phyloP scores from a whole-genome alignment of 164 flowering plant genomes.

The Macadamia tetraphylla region DNA sequence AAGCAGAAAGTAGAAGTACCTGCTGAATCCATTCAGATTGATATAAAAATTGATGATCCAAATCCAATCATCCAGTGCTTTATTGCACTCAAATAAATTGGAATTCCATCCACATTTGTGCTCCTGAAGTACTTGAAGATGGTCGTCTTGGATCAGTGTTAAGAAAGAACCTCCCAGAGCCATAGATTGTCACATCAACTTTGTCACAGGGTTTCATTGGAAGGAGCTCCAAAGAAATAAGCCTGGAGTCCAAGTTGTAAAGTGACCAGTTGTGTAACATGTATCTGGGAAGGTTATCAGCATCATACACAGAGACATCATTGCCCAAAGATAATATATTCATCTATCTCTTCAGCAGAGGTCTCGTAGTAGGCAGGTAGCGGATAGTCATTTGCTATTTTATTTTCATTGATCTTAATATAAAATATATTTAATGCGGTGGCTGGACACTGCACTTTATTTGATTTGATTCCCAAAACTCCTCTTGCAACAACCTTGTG shows the following conservation, averaged over 20 bases:
- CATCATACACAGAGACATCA: conserved; percentile 32
- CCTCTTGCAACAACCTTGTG: conserved; percentile 70
- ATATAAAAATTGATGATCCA: conserved; percentile 67
- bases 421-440: too few species aligned
- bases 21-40: conserved; percentile 81
- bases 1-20: conserved; percentile 36
- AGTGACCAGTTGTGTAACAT: conserved; percentile 95
- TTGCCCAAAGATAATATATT: neutral
- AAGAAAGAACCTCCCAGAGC: conserved; percentile 69
- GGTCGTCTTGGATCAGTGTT: conserved; percentile 40
- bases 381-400: too few species aligned
- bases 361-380: too few species aligned
- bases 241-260: conserved; percentile 79
- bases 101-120: conserved; percentile 52
- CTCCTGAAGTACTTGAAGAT: conserved; percentile 41
- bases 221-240: conserved; percentile 82
- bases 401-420: too few species aligned
- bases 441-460: too few species aligned
- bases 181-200: conserved; percentile 78
- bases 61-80: conserved; percentile 97
- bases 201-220: conserved; percentile 88
- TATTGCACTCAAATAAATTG: conserved; percentile 78
- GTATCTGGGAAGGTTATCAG: conserved; percentile 61
- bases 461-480: conserved; percentile 4
- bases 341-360: too few species aligned